Base-by-base conservation (phyloP, 2,329 filamentous ascomycete species). In the Aotearoamyces nothofagi region DNA sequence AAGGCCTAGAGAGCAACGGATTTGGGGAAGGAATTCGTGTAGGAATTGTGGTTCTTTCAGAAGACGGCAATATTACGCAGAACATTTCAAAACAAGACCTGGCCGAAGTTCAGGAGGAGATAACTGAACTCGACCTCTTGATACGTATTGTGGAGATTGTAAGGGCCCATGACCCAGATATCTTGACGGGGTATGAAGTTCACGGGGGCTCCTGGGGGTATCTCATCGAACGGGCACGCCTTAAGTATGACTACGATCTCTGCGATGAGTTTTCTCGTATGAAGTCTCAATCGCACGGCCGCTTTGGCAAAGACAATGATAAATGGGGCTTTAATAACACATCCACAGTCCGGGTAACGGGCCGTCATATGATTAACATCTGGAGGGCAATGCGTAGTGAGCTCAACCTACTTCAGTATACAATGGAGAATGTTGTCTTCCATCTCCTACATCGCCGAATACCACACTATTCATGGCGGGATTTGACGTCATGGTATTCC, bases 331-430 rank as follows among this genome's bases (percentile, higher is more conserved):
- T 92, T 57, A 90, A 83, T 37, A 84, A 86, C 30, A 92, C 86
- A 0, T 93, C 84, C 2, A 87, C 82, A 3, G 84, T 96, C 40
- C 74, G 75, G 32, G 70, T 98, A n/a, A 94, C 86, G 0, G 90
- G 90, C 4, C 69, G 90, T 36, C 87, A 96, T 48, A 83, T 92
- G 64, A 86, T 98, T 57, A 96, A 96, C 42, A 79, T 96, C 25
- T 96, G 90, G 84, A 70, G 87, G 42, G 84, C 86, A 1, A 94
- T 98, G 86, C 70, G 83, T 33, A 71, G 77, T n/a, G 87, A 94
- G 53, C 56, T 98, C 15, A 92, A 86, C 41, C 58, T 98, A 15
- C 63, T 93, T 8, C 86, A 94, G 47, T 96, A 98, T 47, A 93
- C 81, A 0, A 79, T 96, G 71, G 90, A 96, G 52, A 94, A 93